A percentile compares a stretch with the other conserved stretches of the same genome.
These are phyloP conservation scores for Russula virescens DNA, from an alignment of 768 basidiomycete species.

Conservation along the genomic window DNA sequence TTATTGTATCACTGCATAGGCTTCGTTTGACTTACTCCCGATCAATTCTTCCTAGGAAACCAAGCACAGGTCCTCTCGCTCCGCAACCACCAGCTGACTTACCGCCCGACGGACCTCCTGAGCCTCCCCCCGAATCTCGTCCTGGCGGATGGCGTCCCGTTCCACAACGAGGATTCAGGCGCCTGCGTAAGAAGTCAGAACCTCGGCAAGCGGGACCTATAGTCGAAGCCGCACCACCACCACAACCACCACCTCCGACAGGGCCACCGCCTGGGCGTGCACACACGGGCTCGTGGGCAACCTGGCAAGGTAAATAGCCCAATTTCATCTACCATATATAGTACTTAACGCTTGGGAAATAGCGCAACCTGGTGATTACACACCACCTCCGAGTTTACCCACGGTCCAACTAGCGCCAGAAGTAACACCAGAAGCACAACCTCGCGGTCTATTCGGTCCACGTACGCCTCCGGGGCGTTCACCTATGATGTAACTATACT, in stretches of 20 bases:
- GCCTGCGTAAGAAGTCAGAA: conserved; percentile 21
- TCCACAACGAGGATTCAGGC: conserved; percentile 17
- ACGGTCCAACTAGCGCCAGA: conserved; percentile 53
- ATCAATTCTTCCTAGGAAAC: conserved; percentile 42
- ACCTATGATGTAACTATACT: background rate
- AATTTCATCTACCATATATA: background rate
- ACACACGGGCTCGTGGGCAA: conserved; percentile 35
- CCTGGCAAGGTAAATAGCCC: conserved; percentile 38
- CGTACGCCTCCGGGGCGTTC: conserved; percentile 43
- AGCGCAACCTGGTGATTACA: conserved; percentile 59
- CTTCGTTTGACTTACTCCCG: background rate
- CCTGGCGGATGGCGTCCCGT: conserved; percentile 25
- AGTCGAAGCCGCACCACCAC: conserved; percentile 1
- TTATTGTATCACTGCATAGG: background rate
- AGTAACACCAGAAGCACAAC: conserved; percentile 38
- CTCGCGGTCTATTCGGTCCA: conserved; percentile 66
- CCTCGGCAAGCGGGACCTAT: conserved; percentile 14
- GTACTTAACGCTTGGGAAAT: conserved; percentile 7
- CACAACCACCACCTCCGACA: background rate
- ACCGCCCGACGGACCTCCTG: conserved; percentile 27
- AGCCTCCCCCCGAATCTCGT: conserved; percentile 25
- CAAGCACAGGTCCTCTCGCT: conserved; percentile 31
- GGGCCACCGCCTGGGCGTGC: conserved; percentile 22
- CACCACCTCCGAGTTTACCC: conserved; percentile 55
- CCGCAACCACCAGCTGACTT: conserved; percentile 20